These are phyloP conservation scores for Cyberlindnera mrakii DNA, from an alignment of 805 yeast genomes.

Conservation along the genomic window DNA sequence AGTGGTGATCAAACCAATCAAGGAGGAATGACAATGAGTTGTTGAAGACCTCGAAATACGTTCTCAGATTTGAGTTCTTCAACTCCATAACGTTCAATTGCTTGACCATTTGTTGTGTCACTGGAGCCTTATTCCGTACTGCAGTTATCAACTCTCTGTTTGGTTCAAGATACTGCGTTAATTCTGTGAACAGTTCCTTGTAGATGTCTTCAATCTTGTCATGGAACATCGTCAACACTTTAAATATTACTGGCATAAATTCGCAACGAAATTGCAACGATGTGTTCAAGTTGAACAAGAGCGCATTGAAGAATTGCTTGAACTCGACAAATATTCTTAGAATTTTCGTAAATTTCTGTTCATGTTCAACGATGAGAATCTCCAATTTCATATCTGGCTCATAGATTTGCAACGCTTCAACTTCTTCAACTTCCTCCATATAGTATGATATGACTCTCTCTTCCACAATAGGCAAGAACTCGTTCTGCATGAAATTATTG, in stretches of 20 bases:
- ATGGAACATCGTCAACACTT: constrained; percentile 17
- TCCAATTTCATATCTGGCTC: constrained; percentile 10
- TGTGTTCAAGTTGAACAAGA: constrained; percentile 20
- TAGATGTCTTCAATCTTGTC: constrained; percentile 19
- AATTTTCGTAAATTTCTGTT: constrained; percentile 2
- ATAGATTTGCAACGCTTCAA: constrained; percentile 30
- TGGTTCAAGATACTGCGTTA: constrained; percentile 18
- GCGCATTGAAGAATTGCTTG: constrained; percentile 15
- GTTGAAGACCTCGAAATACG: constrained; percentile 32
- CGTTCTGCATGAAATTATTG: constrained; percentile 53
- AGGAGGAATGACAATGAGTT: constrained; percentile 33
- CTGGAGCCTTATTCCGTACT: constrained; percentile 2
- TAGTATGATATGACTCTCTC: constrained; percentile 49
- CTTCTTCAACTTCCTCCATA: constrained; percentile 36
- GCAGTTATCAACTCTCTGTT: constrained; percentile 15
- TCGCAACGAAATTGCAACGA: constrained; percentile 24
- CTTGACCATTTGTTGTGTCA: constrained; percentile 3
- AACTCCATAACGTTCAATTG: constrained; percentile 18
- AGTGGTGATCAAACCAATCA: constrained; percentile 9
- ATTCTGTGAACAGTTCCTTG: constrained; percentile 19
- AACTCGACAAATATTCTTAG: constrained; percentile 18
- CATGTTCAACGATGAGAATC: background rate
- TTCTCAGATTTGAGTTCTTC: constrained; percentile 20
- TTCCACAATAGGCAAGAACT: constrained; percentile 60
- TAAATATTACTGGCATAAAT: constrained; percentile 19